These are phyloP conservation scores for Ganoderma boninense DNA, from an alignment of 1,284 basidiomycete genomes.

Conservation along the genomic window DNA sequence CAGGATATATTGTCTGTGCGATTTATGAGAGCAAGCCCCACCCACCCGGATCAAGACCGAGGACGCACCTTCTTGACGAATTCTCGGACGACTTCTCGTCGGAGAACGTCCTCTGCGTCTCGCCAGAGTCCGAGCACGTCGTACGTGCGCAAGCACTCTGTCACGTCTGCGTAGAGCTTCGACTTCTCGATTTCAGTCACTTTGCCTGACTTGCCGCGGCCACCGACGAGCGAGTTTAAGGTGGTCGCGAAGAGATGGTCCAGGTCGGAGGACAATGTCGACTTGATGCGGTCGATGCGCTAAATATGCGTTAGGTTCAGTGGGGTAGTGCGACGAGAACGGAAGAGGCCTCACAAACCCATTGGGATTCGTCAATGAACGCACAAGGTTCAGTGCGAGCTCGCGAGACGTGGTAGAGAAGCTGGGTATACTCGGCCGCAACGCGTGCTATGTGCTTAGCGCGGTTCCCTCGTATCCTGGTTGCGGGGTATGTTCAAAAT, in stretches of 20 bases:
- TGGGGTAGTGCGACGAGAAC: conserved; percentile 18
- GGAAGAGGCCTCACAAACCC: conserved; percentile 68
- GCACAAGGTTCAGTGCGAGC: conserved; percentile 78
- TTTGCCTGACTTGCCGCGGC: conserved; percentile 47
- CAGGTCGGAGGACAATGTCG: conserved; percentile 84
- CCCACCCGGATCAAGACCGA: neutral
- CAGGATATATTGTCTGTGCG: conserved; percentile 74
- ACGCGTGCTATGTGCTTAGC: conserved; percentile 89
- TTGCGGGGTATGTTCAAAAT: neutral
- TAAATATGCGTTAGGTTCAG: conserved; percentile 42
- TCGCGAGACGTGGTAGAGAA: conserved; percentile 90
- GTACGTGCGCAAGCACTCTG: conserved; percentile 86
- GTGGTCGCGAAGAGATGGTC: conserved; percentile 79
- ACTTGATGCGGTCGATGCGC: conserved; percentile 84
- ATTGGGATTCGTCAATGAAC: conserved; percentile 85
- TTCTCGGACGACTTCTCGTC: conserved; percentile 70
- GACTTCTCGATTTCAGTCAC: conserved; percentile 66
- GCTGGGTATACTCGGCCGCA: conserved; percentile 90
- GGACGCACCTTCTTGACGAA: conserved; percentile 78
- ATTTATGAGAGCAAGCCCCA: neutral
- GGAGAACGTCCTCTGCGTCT: conserved; percentile 87
- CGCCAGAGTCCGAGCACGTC: conserved; percentile 83
- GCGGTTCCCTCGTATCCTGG: conserved; percentile 66
- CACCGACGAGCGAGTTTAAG: conserved; percentile 55
- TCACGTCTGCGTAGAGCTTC: conserved; percentile 70